These are phyloP conservation scores for Phyllachora maydis DNA, from an alignment of 2,329 filamentous ascomycete genomes.

Conservation along the genomic window DNA sequence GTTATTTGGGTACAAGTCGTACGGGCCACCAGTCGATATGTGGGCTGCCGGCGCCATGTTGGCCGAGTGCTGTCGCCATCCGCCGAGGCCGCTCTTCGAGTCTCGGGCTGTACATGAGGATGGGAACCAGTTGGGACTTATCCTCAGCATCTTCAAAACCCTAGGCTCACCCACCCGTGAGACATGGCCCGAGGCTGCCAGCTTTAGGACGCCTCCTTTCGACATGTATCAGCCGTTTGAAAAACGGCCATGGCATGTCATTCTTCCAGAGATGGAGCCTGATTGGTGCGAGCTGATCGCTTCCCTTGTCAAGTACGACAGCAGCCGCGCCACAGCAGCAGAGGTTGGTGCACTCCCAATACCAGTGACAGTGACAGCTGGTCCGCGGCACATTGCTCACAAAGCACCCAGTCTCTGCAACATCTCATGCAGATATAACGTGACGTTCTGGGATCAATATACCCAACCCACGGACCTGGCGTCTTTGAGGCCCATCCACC, in stretches of 20 bases:
- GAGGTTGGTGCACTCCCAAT: too few species aligned
- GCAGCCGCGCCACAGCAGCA: conserved; percentile 42
- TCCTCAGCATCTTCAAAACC: conserved; percentile 81
- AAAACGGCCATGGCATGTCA: conserved; percentile 41
- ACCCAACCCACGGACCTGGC: too few species aligned
- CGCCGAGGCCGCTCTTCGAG: conserved; percentile 52
- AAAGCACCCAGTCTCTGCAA: too few species aligned
- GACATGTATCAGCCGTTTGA: conserved; percentile 71
- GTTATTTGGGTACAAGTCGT: conserved; percentile 63
- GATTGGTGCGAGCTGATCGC: conserved; percentile 44
- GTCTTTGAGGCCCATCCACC: too few species aligned
- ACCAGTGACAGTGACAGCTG: too few species aligned
- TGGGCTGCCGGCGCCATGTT: conserved; percentile 78
- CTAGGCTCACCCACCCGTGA: conserved; percentile 68
- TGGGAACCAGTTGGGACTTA: conserved; percentile 77
- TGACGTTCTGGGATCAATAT: too few species aligned
- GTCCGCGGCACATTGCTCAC: too few species aligned
- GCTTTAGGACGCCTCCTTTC: conserved; percentile 60
- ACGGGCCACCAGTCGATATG: conserved; percentile 58
- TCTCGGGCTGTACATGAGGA: conserved; percentile 53
- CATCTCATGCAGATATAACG: too few species aligned
- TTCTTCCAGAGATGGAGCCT: conserved; percentile 40
- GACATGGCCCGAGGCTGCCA: conserved; percentile 61
- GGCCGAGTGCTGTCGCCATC: conserved; percentile 45
- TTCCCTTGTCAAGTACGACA: conserved; percentile 53